Conservation (phyloP, 495 filamentous ascomycete genomes). For the Xylaria longipes region DNA sequence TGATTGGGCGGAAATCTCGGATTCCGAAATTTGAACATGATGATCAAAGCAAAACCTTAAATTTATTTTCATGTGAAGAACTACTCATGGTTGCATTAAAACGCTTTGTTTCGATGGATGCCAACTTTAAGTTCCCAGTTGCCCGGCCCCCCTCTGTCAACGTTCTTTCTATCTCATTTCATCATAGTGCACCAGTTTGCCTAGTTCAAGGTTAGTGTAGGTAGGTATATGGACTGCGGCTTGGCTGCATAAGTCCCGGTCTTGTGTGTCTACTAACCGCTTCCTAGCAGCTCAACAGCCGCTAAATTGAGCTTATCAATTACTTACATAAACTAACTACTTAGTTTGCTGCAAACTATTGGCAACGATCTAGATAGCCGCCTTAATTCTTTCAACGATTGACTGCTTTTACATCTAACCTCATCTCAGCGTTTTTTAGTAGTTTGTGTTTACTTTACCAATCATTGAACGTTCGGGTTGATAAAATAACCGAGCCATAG, state of each 20-base stretch:
- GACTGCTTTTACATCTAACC: background rate
- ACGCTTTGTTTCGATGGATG: background rate
- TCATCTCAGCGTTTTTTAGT: background rate
- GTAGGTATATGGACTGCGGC: background rate
- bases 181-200: background rate
- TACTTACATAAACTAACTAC: background rate
- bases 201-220: background rate
- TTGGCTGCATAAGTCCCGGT: conserved; percentile 2
- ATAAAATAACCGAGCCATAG: background rate
- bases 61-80: background rate
- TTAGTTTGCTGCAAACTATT: no score
- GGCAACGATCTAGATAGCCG: background rate
- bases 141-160: background rate
- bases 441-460: background rate
- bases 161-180: background rate
- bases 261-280: background rate
- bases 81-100: background rate
- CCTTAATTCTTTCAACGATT: background rate
- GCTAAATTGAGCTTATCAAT: background rate
- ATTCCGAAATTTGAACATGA: background rate
- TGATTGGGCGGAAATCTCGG: background rate
- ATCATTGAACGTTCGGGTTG: background rate
- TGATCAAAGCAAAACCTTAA: background rate
- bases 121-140: background rate
- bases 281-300: background rate